Evolutionary conservation across 768 basidiomycete species (phyloP).

Genomic region (Psilocybe cubensis): DNA sequence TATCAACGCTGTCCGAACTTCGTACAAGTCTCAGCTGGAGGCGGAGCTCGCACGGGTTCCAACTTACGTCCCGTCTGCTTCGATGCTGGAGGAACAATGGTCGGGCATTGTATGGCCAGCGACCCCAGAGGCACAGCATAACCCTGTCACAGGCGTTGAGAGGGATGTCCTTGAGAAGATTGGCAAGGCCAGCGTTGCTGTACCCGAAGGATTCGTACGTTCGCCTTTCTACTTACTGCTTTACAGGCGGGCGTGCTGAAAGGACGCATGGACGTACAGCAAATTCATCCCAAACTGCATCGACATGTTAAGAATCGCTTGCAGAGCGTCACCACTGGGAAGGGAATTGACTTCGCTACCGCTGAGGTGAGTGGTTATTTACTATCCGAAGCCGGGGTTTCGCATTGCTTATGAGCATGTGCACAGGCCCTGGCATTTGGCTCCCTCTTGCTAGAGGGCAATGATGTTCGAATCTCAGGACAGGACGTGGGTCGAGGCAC

Average conservation of each 20-base stretch:
- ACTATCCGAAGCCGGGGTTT: not conserved
- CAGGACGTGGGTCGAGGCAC: conserved; percentile 94
- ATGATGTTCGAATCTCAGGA: conserved; percentile 86
- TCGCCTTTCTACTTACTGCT: conserved; percentile 16
- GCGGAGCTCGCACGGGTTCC: conserved; percentile 55
- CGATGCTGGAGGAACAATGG: conserved; percentile 77
- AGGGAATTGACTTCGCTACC: conserved; percentile 87
- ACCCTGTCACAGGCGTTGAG: conserved; percentile 73
- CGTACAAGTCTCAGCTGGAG: conserved; percentile 69
- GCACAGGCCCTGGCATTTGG: conserved; percentile 85
- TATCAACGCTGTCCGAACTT: conserved; percentile 52
- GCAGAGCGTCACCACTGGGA: conserved; percentile 66
- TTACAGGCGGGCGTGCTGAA: conserved; percentile 35
- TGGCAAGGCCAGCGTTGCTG: conserved; percentile 69
- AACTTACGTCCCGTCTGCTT: conserved; percentile 48
- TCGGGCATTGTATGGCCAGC: conserved; percentile 65
- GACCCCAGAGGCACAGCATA: conserved; percentile 48
- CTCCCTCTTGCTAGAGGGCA: conserved; percentile 79
- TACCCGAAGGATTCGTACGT: conserved; percentile 67
- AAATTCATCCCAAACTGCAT: conserved; percentile 77
- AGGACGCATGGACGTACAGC: conserved; percentile 43
- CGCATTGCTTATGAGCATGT: not conserved
- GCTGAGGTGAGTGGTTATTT: conserved; percentile 63
- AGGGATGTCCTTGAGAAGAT: conserved; percentile 53
- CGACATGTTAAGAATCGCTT: conserved; percentile 80